Percentiles rank a stretch among this genome's conserved stretches.
These are phyloP conservation scores for Lentinula sp. DNA, from an alignment of 768 basidiomycete genomes.

Conservation along the genomic window DNA sequence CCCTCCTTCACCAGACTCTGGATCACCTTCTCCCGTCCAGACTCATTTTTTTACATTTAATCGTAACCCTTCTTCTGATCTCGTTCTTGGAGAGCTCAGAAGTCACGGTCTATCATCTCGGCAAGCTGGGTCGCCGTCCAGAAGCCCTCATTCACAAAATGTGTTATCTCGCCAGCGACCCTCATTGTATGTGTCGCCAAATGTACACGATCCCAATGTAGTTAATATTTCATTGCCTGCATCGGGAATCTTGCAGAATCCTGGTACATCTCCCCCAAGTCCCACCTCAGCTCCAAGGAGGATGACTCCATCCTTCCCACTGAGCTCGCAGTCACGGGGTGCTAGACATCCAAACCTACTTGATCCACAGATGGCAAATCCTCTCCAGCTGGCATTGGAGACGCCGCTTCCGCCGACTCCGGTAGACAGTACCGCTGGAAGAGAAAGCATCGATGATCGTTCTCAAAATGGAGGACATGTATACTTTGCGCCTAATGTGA, in stretches of 20 bases:
- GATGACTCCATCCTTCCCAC: neutral
- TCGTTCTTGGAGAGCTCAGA: slow-evolving; percentile 16
- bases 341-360: neutral
- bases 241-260: neutral
- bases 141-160: neutral
- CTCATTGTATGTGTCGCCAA: neutral
- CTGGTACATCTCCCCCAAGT: neutral
- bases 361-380: neutral
- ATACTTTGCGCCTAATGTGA: neutral
- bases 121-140: neutral
- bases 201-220: neutral
- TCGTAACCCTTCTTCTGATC: slow-evolving; percentile 10
- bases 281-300: neutral
- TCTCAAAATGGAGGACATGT: neutral
- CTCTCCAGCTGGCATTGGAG: slow-evolving; percentile 25
- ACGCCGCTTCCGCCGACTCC: slow-evolving; percentile 35
- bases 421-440: slow-evolving; percentile 7
- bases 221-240: neutral
- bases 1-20: slow-evolving; percentile 8
- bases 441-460: neutral
- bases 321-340: neutral
- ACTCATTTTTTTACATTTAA: neutral
- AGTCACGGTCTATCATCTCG: slow-evolving; percentile 11
- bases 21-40: slow-evolving; percentile 7
- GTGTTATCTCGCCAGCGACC: neutral